A percentile compares a stretch with the other conserved stretches of the same genome.
Evolutionary conservation across 2,329 filamentous ascomycete species (phyloP).

Genomic region (Paecilomyces niveus): DNA sequence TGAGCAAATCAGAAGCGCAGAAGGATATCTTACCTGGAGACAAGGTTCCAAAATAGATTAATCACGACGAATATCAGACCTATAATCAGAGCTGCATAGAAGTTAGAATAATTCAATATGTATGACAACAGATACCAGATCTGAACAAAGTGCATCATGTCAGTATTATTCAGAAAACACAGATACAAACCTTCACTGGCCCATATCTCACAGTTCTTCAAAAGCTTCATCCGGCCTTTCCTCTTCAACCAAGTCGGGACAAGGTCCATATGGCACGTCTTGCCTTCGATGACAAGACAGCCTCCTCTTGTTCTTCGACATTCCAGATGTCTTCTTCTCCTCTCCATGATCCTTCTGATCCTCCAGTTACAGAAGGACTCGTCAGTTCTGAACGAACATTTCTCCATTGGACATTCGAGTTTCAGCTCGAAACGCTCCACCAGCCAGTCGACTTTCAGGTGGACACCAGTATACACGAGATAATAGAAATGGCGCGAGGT

Average conservation of each 20-base stretch:
- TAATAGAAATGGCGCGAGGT: conserved; percentile 56
- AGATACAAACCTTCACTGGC: conserved; percentile 23
- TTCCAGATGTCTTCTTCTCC: conserved; percentile 33
- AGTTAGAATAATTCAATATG: neutral
- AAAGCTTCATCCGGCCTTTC: conserved; percentile 9
- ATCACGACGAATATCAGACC: conserved; percentile 9
- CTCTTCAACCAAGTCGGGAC: conserved; percentile 23
- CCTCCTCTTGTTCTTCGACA: conserved; percentile 24
- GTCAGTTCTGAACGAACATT: conserved; percentile 36
- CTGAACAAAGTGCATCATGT: neutral
- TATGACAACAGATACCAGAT: neutral
- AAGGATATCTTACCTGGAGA: conserved; percentile 1
- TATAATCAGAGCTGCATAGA: conserved; percentile 8
- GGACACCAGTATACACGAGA: conserved; percentile 58
- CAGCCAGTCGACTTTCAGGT: conserved; percentile 63
- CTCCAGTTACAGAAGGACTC: conserved; percentile 34
- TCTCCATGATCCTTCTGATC: conserved; percentile 36
- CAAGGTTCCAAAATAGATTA: conserved; percentile 9
- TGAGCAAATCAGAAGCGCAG: neutral
- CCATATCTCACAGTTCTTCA: conserved; percentile 5
- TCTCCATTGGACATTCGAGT: conserved; percentile 57
- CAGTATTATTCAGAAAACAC: neutral
- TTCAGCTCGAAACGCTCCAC: conserved; percentile 56
- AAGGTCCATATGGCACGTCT: conserved; percentile 23
- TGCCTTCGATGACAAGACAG: conserved; percentile 32